Evolutionary conservation across 306 rosid species (phyloP), one percentile per base, ranked within the genome.

Genomic region (Parietaria judaica): DNA sequence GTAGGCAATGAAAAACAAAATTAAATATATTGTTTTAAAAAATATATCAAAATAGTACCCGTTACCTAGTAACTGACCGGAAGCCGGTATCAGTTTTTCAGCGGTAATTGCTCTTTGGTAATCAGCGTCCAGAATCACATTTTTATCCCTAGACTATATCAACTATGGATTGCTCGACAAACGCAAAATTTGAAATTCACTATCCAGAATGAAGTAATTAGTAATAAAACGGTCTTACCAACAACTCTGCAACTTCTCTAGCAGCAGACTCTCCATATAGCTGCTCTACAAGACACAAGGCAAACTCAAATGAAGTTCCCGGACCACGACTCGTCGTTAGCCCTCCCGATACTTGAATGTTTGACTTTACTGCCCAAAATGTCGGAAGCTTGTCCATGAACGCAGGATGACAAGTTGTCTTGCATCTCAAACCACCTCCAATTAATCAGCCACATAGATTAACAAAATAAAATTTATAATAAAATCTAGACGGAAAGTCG

Each of bases 271-370:
- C 95, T 56, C 96, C 98, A 51, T 72, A 74, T 43, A 92, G 81
- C 87, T 85, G 98, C 70, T 83, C 89, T 8, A 76, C 94, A 64
- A 92, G 90, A 58, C 92, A 71, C 51, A 92, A 70, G 60, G 96
- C 92, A 88, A 92, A 92, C 69, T 66, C 77, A 52, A 76, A 88
- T 50, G 88, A 66, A 59, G 98, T 92, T 77, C 84, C 96, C 7
- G 98, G 98, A 35, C 98, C 96, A 45, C 94, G 96, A 78, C 96
- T 92, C 4, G 98, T 88, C 38, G 92, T 92, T 51, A 88, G 96
- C 66, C 75, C 90, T 53, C 81, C 81, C 2, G 98, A 92, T 54
- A 92, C 96, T 78, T 85, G 98, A 65, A 88, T 71, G 63, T 82
- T 84, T 39, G 96, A 78, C 71, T 88, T 88, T 66, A 88, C 92